phyloP scores from a whole-genome alignment of 2,329 filamentous ascomycete species.

The Aspergillus felis region DNA sequence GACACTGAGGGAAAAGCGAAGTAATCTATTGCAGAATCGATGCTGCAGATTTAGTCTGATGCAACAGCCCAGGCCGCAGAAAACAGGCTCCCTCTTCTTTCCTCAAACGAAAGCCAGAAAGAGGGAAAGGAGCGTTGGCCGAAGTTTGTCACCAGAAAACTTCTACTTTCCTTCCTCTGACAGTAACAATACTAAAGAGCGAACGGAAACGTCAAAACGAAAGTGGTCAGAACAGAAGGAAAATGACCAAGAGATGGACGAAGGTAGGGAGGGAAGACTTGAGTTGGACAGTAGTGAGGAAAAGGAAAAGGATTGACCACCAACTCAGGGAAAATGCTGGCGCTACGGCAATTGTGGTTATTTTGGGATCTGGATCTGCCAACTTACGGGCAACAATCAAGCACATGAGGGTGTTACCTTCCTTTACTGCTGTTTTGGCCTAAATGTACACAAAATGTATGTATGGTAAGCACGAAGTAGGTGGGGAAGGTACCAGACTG shows the following conservation, averaged over 20 bases:
- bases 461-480: not conserved
- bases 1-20: not conserved
- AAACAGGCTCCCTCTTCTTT: slow-evolving; percentile 22
- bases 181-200: not conserved
- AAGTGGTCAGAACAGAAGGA: slow-evolving; percentile 6
- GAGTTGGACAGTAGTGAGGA: slow-evolving; percentile 21
- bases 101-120: slow-evolving; percentile 25
- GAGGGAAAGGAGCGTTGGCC: slow-evolving; percentile 19
- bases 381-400: slow-evolving; percentile 14
- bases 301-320: slow-evolving; percentile 22
- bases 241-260: slow-evolving; percentile 17
- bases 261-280: slow-evolving; percentile 22
- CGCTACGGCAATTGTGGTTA: slow-evolving; percentile 21
- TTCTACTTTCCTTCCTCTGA: not conserved
- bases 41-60: not conserved
- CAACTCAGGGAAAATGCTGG: slow-evolving; percentile 11
- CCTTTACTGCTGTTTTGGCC: not conserved
- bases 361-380: slow-evolving; percentile 26
- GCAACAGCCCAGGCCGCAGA: not conserved
- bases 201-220: slow-evolving; percentile 4
- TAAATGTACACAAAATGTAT: not conserved
- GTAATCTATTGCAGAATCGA: not conserved
- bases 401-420: slow-evolving; percentile 9
- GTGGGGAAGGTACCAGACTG: not conserved
- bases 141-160: not conserved